These are phyloP conservation scores for Saposhnikovia divaricata DNA, from an alignment of 129 eudicot species.

Conservation along the genomic window DNA sequence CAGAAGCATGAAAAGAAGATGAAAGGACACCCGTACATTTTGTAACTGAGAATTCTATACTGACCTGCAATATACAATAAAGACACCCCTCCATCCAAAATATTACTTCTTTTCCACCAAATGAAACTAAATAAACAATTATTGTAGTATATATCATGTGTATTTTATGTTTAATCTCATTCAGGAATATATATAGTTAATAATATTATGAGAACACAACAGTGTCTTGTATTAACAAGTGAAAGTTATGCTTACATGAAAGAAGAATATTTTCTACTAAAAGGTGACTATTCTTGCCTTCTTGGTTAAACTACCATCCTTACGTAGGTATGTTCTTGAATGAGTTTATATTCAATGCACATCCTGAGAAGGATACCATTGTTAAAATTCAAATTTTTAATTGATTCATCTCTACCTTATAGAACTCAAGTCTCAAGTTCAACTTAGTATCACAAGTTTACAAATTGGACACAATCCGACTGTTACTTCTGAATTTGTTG, in stretches of 20 bases:
- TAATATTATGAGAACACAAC: neutral
- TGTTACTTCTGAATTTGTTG: neutral
- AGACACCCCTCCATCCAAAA: conserved; percentile 1
- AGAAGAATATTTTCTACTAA: neutral
- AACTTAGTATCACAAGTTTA: neutral
- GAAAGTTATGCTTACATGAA: neutral
- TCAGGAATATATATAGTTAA: neutral
- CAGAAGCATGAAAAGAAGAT: neutral
- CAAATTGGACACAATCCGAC: neutral
- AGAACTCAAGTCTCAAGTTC: neutral
- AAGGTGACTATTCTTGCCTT: neutral
- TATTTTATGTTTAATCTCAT: neutral
- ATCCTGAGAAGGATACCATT: neutral
- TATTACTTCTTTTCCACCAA: neutral
- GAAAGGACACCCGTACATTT: neutral
- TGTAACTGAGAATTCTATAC: neutral
- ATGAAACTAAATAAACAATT: neutral
- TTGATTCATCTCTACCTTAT: neutral
- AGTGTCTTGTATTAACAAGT: neutral
- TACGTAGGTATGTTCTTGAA: neutral
- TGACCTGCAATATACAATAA: neutral
- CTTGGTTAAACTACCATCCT: neutral
- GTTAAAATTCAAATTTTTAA: neutral
- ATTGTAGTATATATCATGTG: neutral
- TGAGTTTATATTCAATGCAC: neutral